Percentiles rank a stretch among this genome's conserved stretches.
Evolutionary conservation across 2,329 filamentous ascomycete species (phyloP).

Genomic region (Domatiomyces catenatus): DNA sequence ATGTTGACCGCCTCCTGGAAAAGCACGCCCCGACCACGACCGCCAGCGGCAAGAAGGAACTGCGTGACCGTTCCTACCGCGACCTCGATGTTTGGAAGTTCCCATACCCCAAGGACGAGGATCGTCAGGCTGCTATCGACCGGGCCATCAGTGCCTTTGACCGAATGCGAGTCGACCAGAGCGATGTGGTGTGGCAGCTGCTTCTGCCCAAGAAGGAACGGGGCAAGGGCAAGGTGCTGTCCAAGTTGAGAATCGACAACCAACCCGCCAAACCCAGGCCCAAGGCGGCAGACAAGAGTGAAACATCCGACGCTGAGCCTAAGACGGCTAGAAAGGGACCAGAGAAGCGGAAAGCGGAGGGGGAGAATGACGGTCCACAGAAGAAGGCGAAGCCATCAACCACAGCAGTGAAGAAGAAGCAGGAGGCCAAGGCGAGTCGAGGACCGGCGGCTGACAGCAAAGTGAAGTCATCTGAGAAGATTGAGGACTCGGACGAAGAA

Average conservation of each 20-base stretch:
- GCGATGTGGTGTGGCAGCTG: conserved; percentile 48
- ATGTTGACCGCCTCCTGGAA: conserved; percentile 32
- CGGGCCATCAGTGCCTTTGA: conserved; percentile 49
- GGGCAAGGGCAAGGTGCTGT: conserved; percentile 46
- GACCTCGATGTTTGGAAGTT: conserved; percentile 49
- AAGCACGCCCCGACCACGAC: conserved; percentile 37
- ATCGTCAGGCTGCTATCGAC: conserved; percentile 45
- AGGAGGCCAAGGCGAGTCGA: conserved; percentile 1
- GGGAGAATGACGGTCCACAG: conserved; percentile 12
- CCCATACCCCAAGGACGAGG: conserved; percentile 38
- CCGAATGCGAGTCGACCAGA: conserved; percentile 42
- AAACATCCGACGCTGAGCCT: conserved; percentile 10
- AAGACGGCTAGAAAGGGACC: background rate
- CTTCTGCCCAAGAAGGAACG: conserved; percentile 45
- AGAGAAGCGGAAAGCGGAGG: conserved; percentile 2
- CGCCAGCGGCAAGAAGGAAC: conserved; percentile 31
- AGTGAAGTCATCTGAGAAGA: conserved; percentile 39
- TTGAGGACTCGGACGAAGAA: conserved; percentile 38
- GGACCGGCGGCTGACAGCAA: conserved; percentile 24
- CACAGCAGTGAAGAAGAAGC: conserved; percentile 31
- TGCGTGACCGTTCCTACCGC: conserved; percentile 44
- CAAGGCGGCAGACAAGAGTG: conserved; percentile 9
- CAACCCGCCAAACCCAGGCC: conserved; percentile 9
- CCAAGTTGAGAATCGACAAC: conserved; percentile 37
- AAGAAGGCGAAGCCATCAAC: conserved; percentile 33